A percentile compares a stretch with the other conserved stretches of the same genome.
These are phyloP conservation scores for Terana coerulea DNA, from an alignment of 768 basidiomycete genomes.

Conservation along the genomic window DNA sequence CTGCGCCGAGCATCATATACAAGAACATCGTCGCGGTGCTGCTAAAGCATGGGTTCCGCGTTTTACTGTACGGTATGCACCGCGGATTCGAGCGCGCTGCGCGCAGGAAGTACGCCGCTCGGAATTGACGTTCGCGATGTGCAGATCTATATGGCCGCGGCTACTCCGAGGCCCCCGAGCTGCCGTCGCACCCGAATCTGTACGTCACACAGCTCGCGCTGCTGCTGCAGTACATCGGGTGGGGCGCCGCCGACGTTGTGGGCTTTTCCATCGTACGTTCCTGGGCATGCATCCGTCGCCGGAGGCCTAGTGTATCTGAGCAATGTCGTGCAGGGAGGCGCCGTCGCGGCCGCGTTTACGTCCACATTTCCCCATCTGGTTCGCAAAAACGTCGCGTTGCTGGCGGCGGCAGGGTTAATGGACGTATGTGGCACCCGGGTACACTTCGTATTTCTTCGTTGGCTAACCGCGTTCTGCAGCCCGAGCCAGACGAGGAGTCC, in stretches of 20 bases:
- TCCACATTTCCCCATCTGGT: conserved; percentile 68
- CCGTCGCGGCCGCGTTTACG: conserved; percentile 65
- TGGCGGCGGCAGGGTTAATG: conserved; percentile 55
- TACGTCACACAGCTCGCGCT: conserved; percentile 75
- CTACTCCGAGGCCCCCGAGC: conserved; percentile 69
- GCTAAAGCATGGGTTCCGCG: conserved; percentile 59
- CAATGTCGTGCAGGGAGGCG: conserved; percentile 74
- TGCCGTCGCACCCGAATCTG: conserved; percentile 55
- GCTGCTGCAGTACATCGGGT: conserved; percentile 72
- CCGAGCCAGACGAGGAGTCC: too few relatives aligned
- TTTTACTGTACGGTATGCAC: conserved; percentile 68
- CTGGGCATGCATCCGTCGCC: too few relatives aligned
- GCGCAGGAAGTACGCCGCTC: too few relatives aligned
- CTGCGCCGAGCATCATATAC: conserved; percentile 72
- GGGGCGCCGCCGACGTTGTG: conserved; percentile 60
- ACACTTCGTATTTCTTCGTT: too few relatives aligned
- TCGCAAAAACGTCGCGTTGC: conserved; percentile 55
- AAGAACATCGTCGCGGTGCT: conserved; percentile 64
- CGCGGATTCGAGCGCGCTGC: too few relatives aligned
- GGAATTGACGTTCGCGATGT: conserved; percentile 56
- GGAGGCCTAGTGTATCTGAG: too few relatives aligned
- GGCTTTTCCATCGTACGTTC: conserved; percentile 86
- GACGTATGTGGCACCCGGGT: conserved; percentile 53
- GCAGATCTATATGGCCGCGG: conserved; percentile 81
- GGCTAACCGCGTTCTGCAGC: too few relatives aligned